Conservation (phyloP, 2,329 filamentous ascomycete genomes). For the Diplodia scrobiculata region DNA sequence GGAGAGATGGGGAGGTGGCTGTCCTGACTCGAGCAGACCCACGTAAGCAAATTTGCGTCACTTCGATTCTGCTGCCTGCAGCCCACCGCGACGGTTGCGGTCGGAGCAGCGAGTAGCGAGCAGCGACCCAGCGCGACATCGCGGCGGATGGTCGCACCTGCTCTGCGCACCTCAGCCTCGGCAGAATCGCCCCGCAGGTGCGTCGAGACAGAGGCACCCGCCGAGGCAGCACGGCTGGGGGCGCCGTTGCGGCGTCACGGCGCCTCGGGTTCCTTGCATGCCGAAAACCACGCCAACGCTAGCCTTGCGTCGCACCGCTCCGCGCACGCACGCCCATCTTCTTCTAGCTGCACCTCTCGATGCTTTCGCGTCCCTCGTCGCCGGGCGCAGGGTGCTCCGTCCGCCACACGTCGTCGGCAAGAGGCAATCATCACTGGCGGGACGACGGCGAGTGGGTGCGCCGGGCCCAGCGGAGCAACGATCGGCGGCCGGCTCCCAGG, state of each 20-base stretch:
- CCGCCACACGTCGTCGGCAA: conserved; percentile 19
- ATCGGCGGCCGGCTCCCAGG: conserved; percentile 1
- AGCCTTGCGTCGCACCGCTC: conserved; percentile 3
- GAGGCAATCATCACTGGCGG: conserved; percentile 8
- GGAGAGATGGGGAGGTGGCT: not conserved
- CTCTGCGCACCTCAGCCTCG: conserved; percentile 11
- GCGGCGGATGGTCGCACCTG: not conserved
- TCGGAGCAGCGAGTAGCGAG: not conserved
- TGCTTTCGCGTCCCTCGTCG: not conserved
- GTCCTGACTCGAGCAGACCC: conserved; percentile 7
- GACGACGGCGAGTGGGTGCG: conserved; percentile 13
- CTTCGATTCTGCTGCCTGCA: not conserved
- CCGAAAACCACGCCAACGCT: not conserved
- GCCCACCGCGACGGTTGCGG: not conserved
- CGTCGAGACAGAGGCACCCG: not conserved
- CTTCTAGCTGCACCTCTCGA: not conserved
- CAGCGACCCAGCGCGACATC: not conserved
- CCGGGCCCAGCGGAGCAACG: conserved; percentile 1
- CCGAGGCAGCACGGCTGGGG: conserved; percentile 1
- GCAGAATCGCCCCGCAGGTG: conserved; percentile 5
- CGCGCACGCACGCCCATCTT: not conserved
- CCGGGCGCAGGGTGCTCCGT: not conserved
- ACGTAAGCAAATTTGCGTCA: conserved; percentile 9
- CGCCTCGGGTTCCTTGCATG: conserved; percentile 4
- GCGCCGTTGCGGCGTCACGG: not conserved